Evolutionary conservation across 371 early-diverging fungal species (phyloP), one percentile per base, ranked within the genome.

Genomic region (Apophysomyces variabilis): DNA sequence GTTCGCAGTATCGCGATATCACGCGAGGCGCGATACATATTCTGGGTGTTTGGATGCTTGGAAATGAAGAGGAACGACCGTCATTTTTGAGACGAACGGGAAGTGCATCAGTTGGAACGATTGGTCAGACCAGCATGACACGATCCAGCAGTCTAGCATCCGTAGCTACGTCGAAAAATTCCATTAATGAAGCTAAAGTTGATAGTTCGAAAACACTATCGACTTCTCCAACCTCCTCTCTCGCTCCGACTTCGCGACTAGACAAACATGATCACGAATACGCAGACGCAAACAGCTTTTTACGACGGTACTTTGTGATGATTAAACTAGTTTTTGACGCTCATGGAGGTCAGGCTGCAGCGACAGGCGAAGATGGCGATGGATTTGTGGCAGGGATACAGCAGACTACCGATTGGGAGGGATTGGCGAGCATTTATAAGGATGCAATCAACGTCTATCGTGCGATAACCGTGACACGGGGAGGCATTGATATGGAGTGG

Each of bases 31-130:
- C 90, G 0, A 77, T 91, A 35, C 90, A 87, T 70, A 84, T 93
- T n/a, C 66, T 93, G 7, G 86, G 91, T 1, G 85, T 86, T 0
- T 92, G 92, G 92, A 83, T 86, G 50, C 72, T 90, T 18, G 85
- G 89, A 41, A 81, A 76, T 36, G 90, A 89, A 68, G 88, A 90
- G 18, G 89, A 90, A 65, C 79, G 90, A 0, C 89, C 91, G 1
- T 75, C 80, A 0, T 90, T 90, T 58, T 70, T 91, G n/a, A 76
- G 89, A 38, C 69, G 84, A 57, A 71, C 77, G 14, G 66, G 76
- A 5, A 73, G 67, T 41, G 72, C 77, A 39, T 62, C 75, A 4
- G 73, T 74, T 13, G 60, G 69, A 38, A 61, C 70, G 4, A 44
- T 61, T 13, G 62, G 63, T 37, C 62, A 67, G 5, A 64, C 60